Percentiles rank a stretch among this genome's conserved stretches.
phyloP scores from a whole-genome alignment of 306 rosid species.

The Vigna trinervia region DNA sequence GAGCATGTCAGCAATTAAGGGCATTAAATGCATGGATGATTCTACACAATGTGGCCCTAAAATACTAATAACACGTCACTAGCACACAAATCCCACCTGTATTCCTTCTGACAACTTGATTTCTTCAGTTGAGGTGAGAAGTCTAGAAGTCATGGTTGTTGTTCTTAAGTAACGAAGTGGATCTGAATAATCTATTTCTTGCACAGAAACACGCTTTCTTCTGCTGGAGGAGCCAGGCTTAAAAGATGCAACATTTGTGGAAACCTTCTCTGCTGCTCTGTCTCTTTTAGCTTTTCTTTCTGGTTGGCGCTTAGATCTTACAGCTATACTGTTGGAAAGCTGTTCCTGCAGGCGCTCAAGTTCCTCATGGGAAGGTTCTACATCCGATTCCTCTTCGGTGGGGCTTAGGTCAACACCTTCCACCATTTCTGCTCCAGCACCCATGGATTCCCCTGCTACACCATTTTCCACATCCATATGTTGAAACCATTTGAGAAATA shows the following conservation, averaged over 20 bases:
- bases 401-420: constrained; percentile 48
- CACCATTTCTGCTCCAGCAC: constrained; percentile 48
- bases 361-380: constrained; percentile 66
- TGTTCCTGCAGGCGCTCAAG: constrained; percentile 63
- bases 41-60: constrained; percentile 31
- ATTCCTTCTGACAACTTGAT: constrained; percentile 85
- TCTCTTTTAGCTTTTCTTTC: constrained; percentile 88
- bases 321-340: constrained; percentile 61
- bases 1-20: constrained; percentile 32
- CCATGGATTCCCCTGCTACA: constrained; percentile 49
- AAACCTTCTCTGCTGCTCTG: constrained; percentile 83
- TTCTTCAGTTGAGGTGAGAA: constrained; percentile 83
- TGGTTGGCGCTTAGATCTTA: constrained; percentile 79
- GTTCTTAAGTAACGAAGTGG: constrained; percentile 87
- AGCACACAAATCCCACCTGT: constrained; percentile 66
- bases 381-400: constrained; percentile 52
- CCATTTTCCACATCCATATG: constrained; percentile 58
- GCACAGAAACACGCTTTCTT: constrained; percentile 70
- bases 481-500: constrained; percentile 67
- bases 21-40: constrained; percentile 15
- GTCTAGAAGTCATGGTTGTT: constrained; percentile 68
- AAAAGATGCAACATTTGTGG: constrained; percentile 65
- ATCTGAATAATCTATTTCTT: constrained; percentile 84
- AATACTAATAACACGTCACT: constrained; percentile 27
- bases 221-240: constrained; percentile 69